Evolutionary conservation across 352 stramenopile species (phyloP), one percentile per base, ranked within the genome.

Genomic region (Globisporangium megalacanthum): DNA sequence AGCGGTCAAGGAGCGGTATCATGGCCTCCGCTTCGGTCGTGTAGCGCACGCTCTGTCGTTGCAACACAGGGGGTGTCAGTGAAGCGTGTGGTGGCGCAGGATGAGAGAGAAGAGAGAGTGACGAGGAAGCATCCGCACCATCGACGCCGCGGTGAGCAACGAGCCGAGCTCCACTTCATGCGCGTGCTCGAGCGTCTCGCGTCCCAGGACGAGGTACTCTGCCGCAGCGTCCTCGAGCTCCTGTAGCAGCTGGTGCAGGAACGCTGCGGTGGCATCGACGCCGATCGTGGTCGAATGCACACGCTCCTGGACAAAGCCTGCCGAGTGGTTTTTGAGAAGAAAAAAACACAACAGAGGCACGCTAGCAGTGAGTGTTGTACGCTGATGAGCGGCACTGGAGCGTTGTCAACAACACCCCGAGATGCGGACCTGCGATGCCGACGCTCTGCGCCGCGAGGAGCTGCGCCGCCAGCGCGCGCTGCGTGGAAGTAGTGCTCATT

Each of bases 81-180:
- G 6, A 33, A 58, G 19, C 8, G 52, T 31, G 1, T 37, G 35
- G 19, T 37, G 17, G 7, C 17, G 19, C 5, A 46, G 13, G 25
- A 52, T 31, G 33, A 6, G 3, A 45, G 17, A 3, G 4, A 4
- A 31, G 33, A 6, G 3, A 45, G 17, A 3, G 4, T 2, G 37
- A 22, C 20, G 35, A 8, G 8, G 17, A 7, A 47, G 9, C 46
- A 36, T n/a, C 49, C 52, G 19, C 54, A 87, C 77, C 58, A 87
- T 51, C 19, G 77, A 86, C 29, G 77, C 73, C 35, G 77, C 75
- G 17, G 82, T 88, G 60, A 92, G 61, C 19, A 92, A 55, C 46
- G 79, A 80, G 42, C 82, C 82, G 4, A 92, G 61, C 58, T 92
- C 78, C 33, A 89, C 60, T 61, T 92, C 82, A 19, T 89, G 17